These are phyloP conservation scores for Lactarius akahatsu DNA, from an alignment of 768 basidiomycete genomes.

Conservation along the genomic window DNA sequence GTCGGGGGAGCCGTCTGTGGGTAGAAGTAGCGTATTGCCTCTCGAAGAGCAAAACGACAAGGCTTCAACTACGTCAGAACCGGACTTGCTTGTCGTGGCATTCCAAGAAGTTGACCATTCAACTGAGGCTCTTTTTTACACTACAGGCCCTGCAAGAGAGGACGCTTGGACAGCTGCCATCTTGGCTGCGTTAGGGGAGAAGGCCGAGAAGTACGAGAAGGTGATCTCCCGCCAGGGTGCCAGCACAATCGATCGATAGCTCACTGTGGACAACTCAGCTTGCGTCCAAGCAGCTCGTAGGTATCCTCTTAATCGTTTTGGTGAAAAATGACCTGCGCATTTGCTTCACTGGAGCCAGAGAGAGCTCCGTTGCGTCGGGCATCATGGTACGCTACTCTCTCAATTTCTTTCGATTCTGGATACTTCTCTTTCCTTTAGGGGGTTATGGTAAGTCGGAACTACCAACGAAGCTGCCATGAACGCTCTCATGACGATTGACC, in stretches of 20 bases:
- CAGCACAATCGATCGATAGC: neutral
- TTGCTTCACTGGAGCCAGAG: conserved; percentile 55
- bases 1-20: conserved; percentile 31
- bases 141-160: conserved; percentile 57
- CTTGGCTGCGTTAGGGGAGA: conserved; percentile 70
- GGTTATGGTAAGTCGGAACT: conserved; percentile 11
- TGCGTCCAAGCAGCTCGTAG: conserved; percentile 75
- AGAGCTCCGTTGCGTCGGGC: conserved; percentile 62
- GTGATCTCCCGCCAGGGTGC: conserved; percentile 36
- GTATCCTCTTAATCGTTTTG: conserved; percentile 72
- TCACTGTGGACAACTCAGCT: conserved; percentile 44
- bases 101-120: conserved; percentile 84
- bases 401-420: neutral
- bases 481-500: neutral
- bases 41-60: neutral
- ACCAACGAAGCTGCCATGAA: neutral
- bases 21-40: conserved; percentile 14
- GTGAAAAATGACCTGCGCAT: conserved; percentile 51
- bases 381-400: conserved; percentile 55
- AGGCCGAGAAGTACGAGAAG: conserved; percentile 62
- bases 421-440: conserved; percentile 8
- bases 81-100: conserved; percentile 71
- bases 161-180: conserved; percentile 71
- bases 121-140: conserved; percentile 73
- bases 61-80: conserved; percentile 38